These are phyloP conservation scores for Myxozyma kluyveri DNA, from an alignment of 805 yeast genomes.

Conservation along the genomic window DNA sequence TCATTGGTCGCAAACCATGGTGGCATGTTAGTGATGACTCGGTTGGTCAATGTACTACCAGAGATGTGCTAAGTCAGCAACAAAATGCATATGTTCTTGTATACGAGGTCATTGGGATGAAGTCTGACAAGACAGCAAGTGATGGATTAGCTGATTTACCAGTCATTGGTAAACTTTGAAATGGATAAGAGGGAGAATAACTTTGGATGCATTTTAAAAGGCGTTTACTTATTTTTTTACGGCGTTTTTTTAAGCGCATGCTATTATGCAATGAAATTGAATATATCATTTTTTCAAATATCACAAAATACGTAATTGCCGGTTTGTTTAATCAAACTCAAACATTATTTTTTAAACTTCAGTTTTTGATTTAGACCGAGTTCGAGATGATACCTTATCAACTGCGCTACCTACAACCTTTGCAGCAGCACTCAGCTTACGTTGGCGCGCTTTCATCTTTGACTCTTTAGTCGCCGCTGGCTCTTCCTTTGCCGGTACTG, in stretches of 20 bases:
- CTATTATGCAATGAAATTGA: too few relatives aligned
- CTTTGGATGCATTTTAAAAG: too few relatives aligned
- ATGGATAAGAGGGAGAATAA: too few relatives aligned
- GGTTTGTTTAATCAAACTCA: too few relatives aligned
- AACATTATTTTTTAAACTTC: too few relatives aligned
- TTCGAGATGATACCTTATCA: slow-evolving; percentile 12
- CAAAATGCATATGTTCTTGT: slow-evolving; percentile 82
- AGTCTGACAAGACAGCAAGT: too few relatives aligned
- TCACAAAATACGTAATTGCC: too few relatives aligned
- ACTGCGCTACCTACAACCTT: background rate
- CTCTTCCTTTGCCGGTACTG: too few relatives aligned
- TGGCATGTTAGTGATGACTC: slow-evolving; percentile 85
- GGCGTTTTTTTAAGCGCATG: too few relatives aligned
- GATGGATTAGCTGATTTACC: slow-evolving; percentile 2
- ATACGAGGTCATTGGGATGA: slow-evolving; percentile 59
- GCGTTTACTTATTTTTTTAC: too few relatives aligned
- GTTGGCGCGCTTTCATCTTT: background rate
- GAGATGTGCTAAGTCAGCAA: slow-evolving; percentile 63
- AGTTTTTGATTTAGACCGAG: slow-evolving; percentile 11
- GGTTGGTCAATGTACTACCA: slow-evolving; percentile 57
- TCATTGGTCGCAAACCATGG: slow-evolving; percentile 36
- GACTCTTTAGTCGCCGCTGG: background rate
- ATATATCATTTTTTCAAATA: too few relatives aligned
- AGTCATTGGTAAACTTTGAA: slow-evolving; percentile 3
- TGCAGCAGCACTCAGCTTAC: background rate